These are phyloP conservation scores for Penicillium antarcticum DNA, from an alignment of 495 filamentous ascomycete genomes.

Conservation along the genomic window DNA sequence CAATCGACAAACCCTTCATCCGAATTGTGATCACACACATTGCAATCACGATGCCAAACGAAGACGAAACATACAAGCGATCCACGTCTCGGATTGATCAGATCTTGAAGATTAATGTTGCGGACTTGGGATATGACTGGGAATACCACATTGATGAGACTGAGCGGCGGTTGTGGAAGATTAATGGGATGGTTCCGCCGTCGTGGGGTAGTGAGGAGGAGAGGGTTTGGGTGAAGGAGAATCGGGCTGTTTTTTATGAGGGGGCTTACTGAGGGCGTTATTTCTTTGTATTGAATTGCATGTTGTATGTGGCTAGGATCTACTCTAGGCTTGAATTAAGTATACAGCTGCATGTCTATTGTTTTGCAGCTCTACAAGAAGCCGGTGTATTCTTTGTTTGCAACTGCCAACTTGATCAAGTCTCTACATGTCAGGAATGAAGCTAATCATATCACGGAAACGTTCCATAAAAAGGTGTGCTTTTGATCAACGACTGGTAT, in stretches of 20 bases:
- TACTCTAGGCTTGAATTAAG: too few relatives aligned
- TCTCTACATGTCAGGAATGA: too few relatives aligned
- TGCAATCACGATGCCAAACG: slow-evolving; percentile 13
- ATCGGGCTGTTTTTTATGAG: slow-evolving; percentile 13
- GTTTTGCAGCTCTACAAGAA: too few relatives aligned
- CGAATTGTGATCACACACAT: slow-evolving; percentile 22
- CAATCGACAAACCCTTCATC: slow-evolving; percentile 14
- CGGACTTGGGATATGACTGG: slow-evolving; percentile 22
- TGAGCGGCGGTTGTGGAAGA: slow-evolving; percentile 25
- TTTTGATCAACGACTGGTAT: background rate
- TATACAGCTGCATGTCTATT: too few relatives aligned
- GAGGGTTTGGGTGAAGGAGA: slow-evolving; percentile 18
- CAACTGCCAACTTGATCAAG: too few relatives aligned
- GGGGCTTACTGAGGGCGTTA: slow-evolving; percentile 28
- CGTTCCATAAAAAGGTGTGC: too few relatives aligned
- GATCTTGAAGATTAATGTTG: slow-evolving; percentile 19
- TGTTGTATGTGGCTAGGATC: background rate
- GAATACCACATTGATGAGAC: slow-evolving; percentile 29
- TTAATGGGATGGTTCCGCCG: slow-evolving; percentile 26
- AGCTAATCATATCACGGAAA: too few relatives aligned
- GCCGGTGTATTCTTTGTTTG: too few relatives aligned
- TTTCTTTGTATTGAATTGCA: background rate
- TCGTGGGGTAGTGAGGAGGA: slow-evolving; percentile 17
- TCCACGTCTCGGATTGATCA: slow-evolving; percentile 12
- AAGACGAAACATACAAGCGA: background rate